Base-by-base conservation (phyloP, 345 rosid genomes). In the Acer saccharum region DNA sequence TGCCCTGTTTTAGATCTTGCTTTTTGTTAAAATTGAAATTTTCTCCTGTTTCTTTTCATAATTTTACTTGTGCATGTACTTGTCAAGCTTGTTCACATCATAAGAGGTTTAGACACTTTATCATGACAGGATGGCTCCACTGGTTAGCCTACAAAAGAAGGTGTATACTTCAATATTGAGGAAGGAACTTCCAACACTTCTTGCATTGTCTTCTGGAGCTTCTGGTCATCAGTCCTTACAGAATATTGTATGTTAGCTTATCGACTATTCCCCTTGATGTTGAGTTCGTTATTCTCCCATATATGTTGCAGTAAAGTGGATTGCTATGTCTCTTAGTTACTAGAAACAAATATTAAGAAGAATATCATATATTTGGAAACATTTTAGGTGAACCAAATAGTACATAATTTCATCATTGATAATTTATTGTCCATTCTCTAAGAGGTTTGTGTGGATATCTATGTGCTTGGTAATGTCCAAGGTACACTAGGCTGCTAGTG, bases 181-280 rank as follows among this genome's bases (percentile, higher is more conserved):
- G 82, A 94, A 94, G 86, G 97, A 94, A 86, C 97, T 94, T 76
- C 85, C 92, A 21, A 89, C 88, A 83, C 97, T 93, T 75, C 90
- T 91, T 20, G 92, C 93, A 10, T 75, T 90, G 68, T 87, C 97
- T 71, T 86, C 94, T 78, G 85, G 91, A 77, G 80, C 87, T 55
- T 79, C 92, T 69, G 84, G 71, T 85, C 92, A 85, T 44, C 94
- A 88, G 27, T 91, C 98, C 60, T 81, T 94, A 41, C 98, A 93
- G 84, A 94, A 94, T 82, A 89, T 88, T 67, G 98, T 94, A 84
- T 77, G 90, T 74, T 74, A 72, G 27, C 75, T 70, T 75, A 61
- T 74, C 23, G 39, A 61, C 18, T 70, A 78, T 64, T 69, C 35
- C 76, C 52, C 79, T 73, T 20, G 48, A 63, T 18, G 10, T 25